A percentile compares a stretch with the other conserved stretches of the same genome.
phyloP scores from a whole-genome alignment of 2,329 filamentous ascomycete species.

The Fusarium sp. region DNA sequence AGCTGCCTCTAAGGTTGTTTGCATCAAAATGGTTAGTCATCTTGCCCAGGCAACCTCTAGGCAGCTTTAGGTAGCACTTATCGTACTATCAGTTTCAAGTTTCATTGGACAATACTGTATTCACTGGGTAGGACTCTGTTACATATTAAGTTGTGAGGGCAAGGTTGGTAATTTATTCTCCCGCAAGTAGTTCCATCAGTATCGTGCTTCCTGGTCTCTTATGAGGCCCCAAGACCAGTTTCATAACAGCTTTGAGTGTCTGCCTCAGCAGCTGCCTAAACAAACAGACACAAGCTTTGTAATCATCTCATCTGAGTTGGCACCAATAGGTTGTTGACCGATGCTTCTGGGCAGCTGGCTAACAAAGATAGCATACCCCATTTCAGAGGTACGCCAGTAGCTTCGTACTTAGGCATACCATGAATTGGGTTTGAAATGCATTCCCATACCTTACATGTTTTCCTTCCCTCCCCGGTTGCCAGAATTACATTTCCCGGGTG shows the following conservation, averaged over 20 bases:
- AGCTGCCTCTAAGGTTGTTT: constrained; percentile 8
- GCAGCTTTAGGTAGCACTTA: constrained; percentile 31
- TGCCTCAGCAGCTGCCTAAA: constrained; percentile 3
- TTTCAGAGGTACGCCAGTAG: neutral
- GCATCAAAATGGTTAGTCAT: constrained; percentile 33
- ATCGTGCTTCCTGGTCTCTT: neutral
- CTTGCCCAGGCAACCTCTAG: constrained; percentile 11
- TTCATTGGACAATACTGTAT: constrained; percentile 15
- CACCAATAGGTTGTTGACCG: constrained; percentile 1
- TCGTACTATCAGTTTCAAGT: neutral
- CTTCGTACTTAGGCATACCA: neutral
- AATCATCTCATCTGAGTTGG: constrained; percentile 17
- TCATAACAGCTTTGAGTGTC: neutral
- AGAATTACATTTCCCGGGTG: neutral
- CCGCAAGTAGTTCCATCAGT: neutral
- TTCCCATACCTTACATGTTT: neutral
- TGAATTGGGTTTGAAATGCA: neutral
- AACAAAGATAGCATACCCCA: neutral
- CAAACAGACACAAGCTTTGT: constrained; percentile 8
- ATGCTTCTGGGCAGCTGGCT: neutral
- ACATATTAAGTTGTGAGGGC: neutral
- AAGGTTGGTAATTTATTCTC: neutral
- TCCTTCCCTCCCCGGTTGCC: neutral
- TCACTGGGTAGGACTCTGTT: neutral
- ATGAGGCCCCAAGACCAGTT: neutral